Percentiles rank a stretch among this genome's conserved stretches.
Evolutionary conservation across 176 grass and related monocot genomes (phyloP).

Genomic region (Bromus sterilis): DNA sequence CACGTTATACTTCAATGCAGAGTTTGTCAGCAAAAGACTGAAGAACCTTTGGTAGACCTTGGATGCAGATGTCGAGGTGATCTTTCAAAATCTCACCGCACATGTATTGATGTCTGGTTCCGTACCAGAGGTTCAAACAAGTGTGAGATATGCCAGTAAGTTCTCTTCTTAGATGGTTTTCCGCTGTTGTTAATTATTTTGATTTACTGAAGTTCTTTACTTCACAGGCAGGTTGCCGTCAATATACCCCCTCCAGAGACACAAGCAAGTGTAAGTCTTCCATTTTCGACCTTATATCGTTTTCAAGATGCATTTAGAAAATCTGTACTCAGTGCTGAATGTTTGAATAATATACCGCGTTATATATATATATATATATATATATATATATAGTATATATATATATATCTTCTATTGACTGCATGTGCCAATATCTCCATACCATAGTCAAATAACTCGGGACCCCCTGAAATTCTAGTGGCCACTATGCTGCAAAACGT

Average conservation of each 20-base stretch:
- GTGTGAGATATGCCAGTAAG: constrained; percentile 99
- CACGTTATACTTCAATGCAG: constrained; percentile 23
- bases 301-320: constrained; percentile 22
- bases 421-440: neutral
- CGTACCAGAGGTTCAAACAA: constrained; percentile 94
- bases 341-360: constrained; percentile 10
- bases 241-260: constrained; percentile 91
- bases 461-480: constrained; percentile 23
- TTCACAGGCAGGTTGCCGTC: constrained; percentile 73
- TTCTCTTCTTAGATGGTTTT: constrained; percentile 18
- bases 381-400: too few relatives aligned
- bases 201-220: constrained; percentile 18
- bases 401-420: constrained; percentile 6
- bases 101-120: constrained; percentile 94
- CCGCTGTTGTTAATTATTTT: neutral
- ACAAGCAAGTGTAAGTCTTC: constrained; percentile 80
- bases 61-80: constrained; percentile 95
- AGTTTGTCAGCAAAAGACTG: constrained; percentile 88
- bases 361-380: too few relatives aligned
- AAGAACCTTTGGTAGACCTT: constrained; percentile 92
- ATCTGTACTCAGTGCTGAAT: neutral
- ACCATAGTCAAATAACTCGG: constrained; percentile 15
- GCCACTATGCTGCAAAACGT: constrained; percentile 5
- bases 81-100: constrained; percentile 79
- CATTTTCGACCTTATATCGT: neutral